These are phyloP conservation scores for Amanita phalloides DNA, from an alignment of 768 basidiomycete species.

Conservation along the genomic window DNA sequence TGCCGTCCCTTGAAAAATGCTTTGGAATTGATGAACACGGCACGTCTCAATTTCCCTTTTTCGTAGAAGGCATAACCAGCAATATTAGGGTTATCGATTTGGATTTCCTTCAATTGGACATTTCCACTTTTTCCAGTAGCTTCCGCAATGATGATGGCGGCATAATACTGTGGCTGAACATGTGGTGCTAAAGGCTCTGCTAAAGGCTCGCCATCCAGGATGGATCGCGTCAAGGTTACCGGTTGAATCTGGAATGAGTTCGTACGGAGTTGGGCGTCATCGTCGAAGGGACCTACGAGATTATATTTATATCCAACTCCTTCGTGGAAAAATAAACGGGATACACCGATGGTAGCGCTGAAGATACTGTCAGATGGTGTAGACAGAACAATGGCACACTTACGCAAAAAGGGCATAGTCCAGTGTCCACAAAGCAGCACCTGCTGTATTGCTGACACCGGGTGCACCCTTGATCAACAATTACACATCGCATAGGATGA, in stretches of 20 bases:
- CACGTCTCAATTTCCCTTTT: slow-evolving; percentile 27
- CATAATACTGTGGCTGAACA: slow-evolving; percentile 59
- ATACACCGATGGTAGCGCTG: slow-evolving; percentile 41
- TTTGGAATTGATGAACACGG: slow-evolving; percentile 48
- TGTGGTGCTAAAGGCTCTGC: slow-evolving; percentile 41
- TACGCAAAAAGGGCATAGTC: slow-evolving; percentile 55
- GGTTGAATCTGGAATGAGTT: slow-evolving; percentile 45
- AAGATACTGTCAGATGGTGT: background rate
- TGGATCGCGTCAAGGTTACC: slow-evolving; percentile 43
- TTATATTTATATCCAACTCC: slow-evolving; percentile 68
- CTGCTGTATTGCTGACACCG: slow-evolving; percentile 60
- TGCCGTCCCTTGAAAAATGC: slow-evolving; percentile 31
- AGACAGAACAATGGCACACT: background rate
- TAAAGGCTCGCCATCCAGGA: slow-evolving; percentile 41
- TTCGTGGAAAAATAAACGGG: slow-evolving; percentile 50
- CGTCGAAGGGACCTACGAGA: slow-evolving; percentile 25
- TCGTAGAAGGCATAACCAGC: slow-evolving; percentile 59
- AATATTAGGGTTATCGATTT: slow-evolving; percentile 30
- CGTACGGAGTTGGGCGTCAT: background rate
- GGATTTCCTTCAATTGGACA: slow-evolving; percentile 35
- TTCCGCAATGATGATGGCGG: slow-evolving; percentile 48
- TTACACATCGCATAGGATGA: background rate
- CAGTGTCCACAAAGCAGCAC: slow-evolving; percentile 56
- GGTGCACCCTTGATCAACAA: slow-evolving; percentile 27
- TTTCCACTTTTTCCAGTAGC: slow-evolving; percentile 38